Evolutionary conservation across 2,329 filamentous ascomycete species (phyloP).

Genomic region (Byssochlamys sp.): DNA sequence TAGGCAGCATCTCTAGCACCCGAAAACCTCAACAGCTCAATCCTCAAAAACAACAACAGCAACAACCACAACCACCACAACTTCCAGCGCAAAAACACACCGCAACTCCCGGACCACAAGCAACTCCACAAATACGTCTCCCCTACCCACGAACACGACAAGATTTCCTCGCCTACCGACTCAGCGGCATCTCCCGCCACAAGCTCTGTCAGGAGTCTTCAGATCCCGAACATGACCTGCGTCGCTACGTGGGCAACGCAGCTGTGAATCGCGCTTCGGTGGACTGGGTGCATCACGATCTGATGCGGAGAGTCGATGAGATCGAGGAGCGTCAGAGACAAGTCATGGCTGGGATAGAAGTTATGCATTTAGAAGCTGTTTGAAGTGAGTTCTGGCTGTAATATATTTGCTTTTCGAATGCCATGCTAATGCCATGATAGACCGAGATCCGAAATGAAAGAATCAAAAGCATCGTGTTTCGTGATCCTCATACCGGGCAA

Average conservation of each 20-base stretch:
- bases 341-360: background rate
- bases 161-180: background rate
- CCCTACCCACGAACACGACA: background rate
- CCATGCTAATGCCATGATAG: background rate
- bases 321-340: background rate
- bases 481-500: too few relatives aligned
- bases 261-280: background rate
- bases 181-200: background rate
- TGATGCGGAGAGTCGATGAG: background rate
- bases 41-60: background rate
- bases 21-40: too few relatives aligned
- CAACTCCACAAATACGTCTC: background rate
- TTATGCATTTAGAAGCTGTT: background rate
- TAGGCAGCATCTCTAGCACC: background rate
- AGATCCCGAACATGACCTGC: background rate
- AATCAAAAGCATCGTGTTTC: background rate
- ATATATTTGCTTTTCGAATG: background rate
- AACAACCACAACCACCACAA: background rate
- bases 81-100: background rate
- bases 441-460: background rate
- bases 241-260: background rate
- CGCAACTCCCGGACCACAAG: background rate
- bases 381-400: background rate
- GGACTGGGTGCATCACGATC: background rate
- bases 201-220: background rate